Evolutionary conservation across 495 filamentous ascomycete species (phyloP).

Genomic region (Hypoxylon rickii): DNA sequence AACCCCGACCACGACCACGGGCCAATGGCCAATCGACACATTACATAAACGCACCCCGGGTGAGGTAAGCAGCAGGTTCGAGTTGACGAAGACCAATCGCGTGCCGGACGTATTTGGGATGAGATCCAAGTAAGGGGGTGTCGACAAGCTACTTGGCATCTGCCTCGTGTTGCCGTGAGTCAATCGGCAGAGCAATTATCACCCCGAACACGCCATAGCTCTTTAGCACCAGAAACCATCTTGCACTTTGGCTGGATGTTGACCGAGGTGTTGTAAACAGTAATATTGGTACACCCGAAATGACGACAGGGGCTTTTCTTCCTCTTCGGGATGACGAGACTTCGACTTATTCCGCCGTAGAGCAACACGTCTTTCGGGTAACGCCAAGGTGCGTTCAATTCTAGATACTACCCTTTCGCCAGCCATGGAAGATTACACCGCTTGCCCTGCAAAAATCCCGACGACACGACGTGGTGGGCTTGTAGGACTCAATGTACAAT

Average conservation of each 20-base stretch:
- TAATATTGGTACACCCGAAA: constrained; percentile 7
- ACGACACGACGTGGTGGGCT: too few species aligned
- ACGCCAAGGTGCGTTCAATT: too few species aligned
- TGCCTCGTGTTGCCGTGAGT: constrained; percentile 22
- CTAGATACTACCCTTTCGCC: too few species aligned
- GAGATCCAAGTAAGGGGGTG: neutral
- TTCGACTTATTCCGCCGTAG: too few species aligned
- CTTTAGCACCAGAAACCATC: too few species aligned
- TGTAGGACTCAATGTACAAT: too few species aligned
- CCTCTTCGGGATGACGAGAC: constrained; percentile 6
- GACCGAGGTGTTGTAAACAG: too few species aligned
- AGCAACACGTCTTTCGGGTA: too few species aligned
- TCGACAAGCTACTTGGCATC: constrained; percentile 18
- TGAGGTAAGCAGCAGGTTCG: constrained; percentile 21
- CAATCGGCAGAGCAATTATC: constrained; percentile 9
- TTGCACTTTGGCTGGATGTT: too few species aligned
- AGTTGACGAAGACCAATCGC: constrained; percentile 24
- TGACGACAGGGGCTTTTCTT: neutral
- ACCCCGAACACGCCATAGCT: neutral
- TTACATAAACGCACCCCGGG: constrained; percentile 28
- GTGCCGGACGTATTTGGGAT: constrained; percentile 1
- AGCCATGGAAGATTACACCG: too few species aligned
- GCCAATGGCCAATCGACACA: constrained; percentile 23
- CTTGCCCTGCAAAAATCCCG: too few species aligned
- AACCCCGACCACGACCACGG: too few species aligned